Evolutionary conservation across 2,329 filamentous ascomycete genomes (phyloP), one percentile per base, ranked within the genome.

Genomic region (Fusarium penzigii): DNA sequence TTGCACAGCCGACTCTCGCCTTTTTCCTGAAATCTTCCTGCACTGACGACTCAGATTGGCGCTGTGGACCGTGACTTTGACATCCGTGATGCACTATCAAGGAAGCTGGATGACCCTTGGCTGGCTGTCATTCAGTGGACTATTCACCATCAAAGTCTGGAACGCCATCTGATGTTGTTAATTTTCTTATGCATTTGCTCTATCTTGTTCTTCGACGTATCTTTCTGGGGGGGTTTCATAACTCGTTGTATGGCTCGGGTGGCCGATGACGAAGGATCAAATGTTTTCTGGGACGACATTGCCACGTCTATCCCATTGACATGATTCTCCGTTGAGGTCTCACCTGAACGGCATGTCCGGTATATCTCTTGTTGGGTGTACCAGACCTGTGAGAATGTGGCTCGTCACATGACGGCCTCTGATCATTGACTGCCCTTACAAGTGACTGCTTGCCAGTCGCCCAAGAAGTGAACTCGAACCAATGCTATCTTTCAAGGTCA

Each of bases 201-300:
- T 72, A 72, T 73, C 70, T 74, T 63, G 71, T 72, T 75, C 71
- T 75, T 73, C 69, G 70, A 73, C 69, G 63, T 61, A 65, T 69
- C 58, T 68, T 63, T 53, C 20, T 25, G 20, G 20, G 56, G 53
- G 61, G 56, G 58, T 61, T 65, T 70, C 49, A 69, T 64, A 65
- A 69, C 62, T 68, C 70, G 55, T 68, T 57, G 58, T 61, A 69
- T 75, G 72, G 71, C 73, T 75, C 70, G 70, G 72, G 68, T 67
- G 57, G 54, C 56, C 57, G 52, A 61, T 51, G 55, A 53, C 56
- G 43, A 49, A 45, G 47, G 7, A 25, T 25, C 20, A 25, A 5
- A 46, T 44, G 46, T 44, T 44, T 61, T 56, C 48, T 49, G 32
- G 41, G 48, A 42, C 41, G 48, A 52, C 51, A 46, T 48, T 25